A percentile compares a stretch with the other conserved stretches of the same genome.
phyloP scores from a whole-genome alignment of 345 rosid species.

The Citrus reticulata region DNA sequence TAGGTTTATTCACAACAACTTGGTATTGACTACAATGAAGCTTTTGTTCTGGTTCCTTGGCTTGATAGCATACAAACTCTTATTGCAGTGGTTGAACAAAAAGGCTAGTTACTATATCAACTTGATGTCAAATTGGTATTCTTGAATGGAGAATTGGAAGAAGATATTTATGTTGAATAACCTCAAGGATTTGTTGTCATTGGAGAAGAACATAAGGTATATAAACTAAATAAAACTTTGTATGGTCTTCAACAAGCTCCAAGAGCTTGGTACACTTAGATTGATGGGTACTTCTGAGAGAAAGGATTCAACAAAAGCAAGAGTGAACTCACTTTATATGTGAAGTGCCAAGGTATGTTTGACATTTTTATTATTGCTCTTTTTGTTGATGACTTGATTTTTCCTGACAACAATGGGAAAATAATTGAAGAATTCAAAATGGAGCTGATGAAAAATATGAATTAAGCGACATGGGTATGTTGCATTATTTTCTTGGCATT shows the following conservation, averaged over 20 bases:
- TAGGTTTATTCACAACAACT: neutral
- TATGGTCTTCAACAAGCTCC: no score
- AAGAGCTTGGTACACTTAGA: no score
- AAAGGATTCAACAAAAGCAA: no score
- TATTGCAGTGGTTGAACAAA: neutral
- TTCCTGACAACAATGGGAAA: neutral
- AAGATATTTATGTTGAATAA: neutral
- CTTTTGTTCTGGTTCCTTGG: fast-evolving
- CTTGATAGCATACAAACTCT: neutral
- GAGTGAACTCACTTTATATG: no score
- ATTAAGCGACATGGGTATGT: no score
- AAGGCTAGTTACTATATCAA: neutral
- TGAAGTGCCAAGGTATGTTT: no score
- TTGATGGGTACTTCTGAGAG: no score
- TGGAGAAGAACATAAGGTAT: neutral
- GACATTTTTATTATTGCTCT: no score
- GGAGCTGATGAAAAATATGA: no score
- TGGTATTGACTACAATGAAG: neutral
- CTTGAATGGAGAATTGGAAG: neutral
- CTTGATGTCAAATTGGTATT: neutral
- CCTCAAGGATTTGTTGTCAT: neutral
- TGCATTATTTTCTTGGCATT: no score
- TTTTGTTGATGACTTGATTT: neutral
- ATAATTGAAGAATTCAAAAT: no score
- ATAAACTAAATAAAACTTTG: no score